Evolutionary conservation across 2,329 filamentous ascomycete genomes (phyloP).

Genomic region (Paraphoma chrysanthemicola): DNA sequence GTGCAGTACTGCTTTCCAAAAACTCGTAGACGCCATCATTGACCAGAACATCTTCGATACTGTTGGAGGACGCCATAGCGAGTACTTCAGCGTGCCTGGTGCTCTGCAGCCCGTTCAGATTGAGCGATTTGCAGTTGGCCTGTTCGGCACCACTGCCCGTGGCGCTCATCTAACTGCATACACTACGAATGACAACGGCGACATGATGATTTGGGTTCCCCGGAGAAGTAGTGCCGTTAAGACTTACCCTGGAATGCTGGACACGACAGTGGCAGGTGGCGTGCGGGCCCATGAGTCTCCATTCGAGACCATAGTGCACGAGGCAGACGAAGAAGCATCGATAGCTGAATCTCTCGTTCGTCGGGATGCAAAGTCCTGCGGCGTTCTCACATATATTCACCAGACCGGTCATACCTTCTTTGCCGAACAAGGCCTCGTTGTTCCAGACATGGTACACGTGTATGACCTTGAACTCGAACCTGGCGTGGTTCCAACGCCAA

Average conservation of each 20-base stretch:
- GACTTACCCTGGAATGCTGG: neutral
- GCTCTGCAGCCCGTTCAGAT: neutral
- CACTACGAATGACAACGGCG: neutral
- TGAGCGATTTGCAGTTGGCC: neutral
- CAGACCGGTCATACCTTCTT: neutral
- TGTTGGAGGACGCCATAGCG: neutral
- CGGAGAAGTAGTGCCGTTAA: neutral
- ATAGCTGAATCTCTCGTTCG: neutral
- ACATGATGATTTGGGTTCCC: neutral
- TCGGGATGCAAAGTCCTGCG: neutral
- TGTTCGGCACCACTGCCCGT: neutral
- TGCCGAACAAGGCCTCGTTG: constrained; percentile 13
- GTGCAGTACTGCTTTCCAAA: neutral
- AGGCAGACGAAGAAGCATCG: neutral
- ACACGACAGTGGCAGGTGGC: neutral
- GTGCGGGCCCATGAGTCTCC: neutral
- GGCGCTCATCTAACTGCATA: neutral
- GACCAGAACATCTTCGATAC: neutral
- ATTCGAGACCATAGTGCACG: neutral
- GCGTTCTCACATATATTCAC: neutral
- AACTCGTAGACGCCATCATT: neutral
- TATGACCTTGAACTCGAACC: constrained; percentile 41
- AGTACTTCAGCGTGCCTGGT: neutral
- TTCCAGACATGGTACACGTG: constrained; percentile 42
- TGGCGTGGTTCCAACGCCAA: constrained; percentile 26